Evolutionary conservation across 1,139 yeast genomes (phyloP).

Genomic region (Debaryomycetaceae sp.): DNA sequence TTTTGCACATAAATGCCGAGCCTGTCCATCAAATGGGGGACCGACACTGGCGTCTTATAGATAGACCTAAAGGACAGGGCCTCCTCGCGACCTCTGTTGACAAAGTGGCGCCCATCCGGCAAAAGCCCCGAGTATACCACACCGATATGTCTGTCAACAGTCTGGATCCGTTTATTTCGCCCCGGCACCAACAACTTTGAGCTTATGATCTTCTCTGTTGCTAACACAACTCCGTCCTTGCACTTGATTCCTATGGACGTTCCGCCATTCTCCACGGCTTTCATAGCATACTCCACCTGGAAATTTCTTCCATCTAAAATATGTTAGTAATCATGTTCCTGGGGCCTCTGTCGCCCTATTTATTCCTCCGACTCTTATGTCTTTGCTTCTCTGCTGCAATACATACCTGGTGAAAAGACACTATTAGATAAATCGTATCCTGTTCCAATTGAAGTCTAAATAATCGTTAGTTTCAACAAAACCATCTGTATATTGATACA

Average conservation of each 20-base stretch:
- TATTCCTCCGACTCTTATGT: background rate
- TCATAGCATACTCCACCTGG: conserved; percentile 96
- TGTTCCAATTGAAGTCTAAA: conserved; percentile 83
- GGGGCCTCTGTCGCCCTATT: background rate
- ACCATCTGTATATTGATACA: background rate
- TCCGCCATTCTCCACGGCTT: conserved; percentile 97
- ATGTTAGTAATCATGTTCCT: conserved; percentile 17
- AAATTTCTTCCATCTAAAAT: conserved; percentile 92
- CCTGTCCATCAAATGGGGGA: conserved; percentile 82
- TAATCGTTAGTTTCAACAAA: conserved; percentile 11
- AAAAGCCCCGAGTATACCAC: conserved; percentile 91
- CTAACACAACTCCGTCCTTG: conserved; percentile 89
- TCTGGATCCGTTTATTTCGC: conserved; percentile 84
- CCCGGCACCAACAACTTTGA: conserved; percentile 89
- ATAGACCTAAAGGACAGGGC: conserved; percentile 74
- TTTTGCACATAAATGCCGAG: conserved; percentile 93
- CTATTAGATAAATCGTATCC: conserved; percentile 96
- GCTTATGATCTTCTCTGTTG: conserved; percentile 88
- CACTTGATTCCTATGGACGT: conserved; percentile 92
- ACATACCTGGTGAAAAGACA: conserved; percentile 59
- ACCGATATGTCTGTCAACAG: conserved; percentile 91
- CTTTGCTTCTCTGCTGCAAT: background rate
- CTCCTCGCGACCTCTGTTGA: conserved; percentile 89
- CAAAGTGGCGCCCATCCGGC: conserved; percentile 96
- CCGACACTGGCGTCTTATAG: conserved; percentile 74